Evolutionary conservation across 2,329 filamentous ascomycete genomes (phyloP).

Genomic region (Incumbomyces delicatus): DNA sequence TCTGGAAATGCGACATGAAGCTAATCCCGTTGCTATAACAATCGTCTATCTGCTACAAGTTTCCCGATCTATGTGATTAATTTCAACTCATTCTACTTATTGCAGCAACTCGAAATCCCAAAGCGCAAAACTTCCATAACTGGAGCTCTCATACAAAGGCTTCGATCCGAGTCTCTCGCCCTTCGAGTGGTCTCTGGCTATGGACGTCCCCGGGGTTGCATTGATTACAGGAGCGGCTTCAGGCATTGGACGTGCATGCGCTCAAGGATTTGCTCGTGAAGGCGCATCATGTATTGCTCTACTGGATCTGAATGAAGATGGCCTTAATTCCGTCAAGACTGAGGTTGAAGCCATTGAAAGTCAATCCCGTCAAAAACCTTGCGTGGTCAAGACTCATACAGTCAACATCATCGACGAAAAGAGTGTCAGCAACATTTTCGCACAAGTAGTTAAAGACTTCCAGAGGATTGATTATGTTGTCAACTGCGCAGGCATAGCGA

Average conservation of each 20-base stretch:
- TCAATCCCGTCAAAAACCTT: too few species aligned
- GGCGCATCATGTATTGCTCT: conserved; percentile 13
- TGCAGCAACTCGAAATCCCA: too few species aligned
- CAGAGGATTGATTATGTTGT: conserved; percentile 26
- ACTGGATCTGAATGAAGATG: conserved; percentile 9
- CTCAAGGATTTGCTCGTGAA: conserved; percentile 11
- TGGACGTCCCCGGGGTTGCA: conserved; percentile 16
- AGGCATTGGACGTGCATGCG: conserved; percentile 13
- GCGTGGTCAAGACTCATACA: too few species aligned
- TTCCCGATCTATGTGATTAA: too few species aligned
- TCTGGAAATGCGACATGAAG: too few species aligned
- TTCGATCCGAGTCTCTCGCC: too few species aligned
- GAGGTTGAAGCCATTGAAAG: conserved; percentile 11
- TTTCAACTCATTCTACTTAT: too few species aligned
- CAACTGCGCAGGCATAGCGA: conserved; percentile 24
- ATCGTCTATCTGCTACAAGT: too few species aligned
- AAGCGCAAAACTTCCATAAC: too few species aligned
- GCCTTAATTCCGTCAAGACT: conserved; percentile 7
- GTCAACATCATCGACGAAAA: conserved; percentile 43
- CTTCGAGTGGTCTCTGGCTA: too few species aligned
- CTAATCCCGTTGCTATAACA: too few species aligned
- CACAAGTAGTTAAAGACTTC: conserved; percentile 44
- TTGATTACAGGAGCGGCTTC: conserved; percentile 13
- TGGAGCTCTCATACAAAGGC: too few species aligned
- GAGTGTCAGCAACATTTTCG: conserved; percentile 43